Conservation (phyloP, 148 eudicot genomes). For the Vaccinium darrowii region DNA sequence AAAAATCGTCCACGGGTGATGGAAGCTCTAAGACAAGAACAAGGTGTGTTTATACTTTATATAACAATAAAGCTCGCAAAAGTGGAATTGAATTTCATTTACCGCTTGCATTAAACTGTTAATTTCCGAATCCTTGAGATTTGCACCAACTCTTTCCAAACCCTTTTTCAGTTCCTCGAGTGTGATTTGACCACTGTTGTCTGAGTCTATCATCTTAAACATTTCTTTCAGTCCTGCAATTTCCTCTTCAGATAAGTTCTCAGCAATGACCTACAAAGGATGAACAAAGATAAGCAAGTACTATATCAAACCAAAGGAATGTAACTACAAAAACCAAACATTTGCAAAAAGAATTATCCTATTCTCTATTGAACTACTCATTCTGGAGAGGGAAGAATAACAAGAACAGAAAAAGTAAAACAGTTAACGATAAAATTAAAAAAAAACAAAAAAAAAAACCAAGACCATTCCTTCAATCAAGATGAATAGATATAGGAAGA, state of each 20-base stretch:
- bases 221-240: constrained; percentile 74
- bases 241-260: constrained; percentile 74
- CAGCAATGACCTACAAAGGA: constrained; percentile 64
- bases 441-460: background rate
- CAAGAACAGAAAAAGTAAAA: background rate
- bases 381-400: background rate
- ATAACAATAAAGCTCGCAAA: background rate
- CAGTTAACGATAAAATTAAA: background rate
- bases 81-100: constrained; percentile 21
- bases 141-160: constrained; percentile 69
- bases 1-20: background rate
- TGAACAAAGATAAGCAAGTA: background rate
- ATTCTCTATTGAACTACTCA: background rate
- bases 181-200: constrained; percentile 71
- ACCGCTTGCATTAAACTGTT: constrained; percentile 65
- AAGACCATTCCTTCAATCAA: no score
- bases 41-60: background rate
- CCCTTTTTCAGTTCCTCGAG: constrained; percentile 72
- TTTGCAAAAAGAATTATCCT: background rate
- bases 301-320: background rate
- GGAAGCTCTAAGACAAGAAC: background rate
- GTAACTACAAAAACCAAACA: background rate
- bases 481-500: background rate
- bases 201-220: constrained; percentile 79
- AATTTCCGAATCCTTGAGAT: constrained; percentile 67